A percentile compares a stretch with the other conserved stretches of the same genome.
Evolutionary conservation across 1,284 basidiomycete genomes (phyloP).

Genomic region (Ceratobasidium sp.): DNA sequence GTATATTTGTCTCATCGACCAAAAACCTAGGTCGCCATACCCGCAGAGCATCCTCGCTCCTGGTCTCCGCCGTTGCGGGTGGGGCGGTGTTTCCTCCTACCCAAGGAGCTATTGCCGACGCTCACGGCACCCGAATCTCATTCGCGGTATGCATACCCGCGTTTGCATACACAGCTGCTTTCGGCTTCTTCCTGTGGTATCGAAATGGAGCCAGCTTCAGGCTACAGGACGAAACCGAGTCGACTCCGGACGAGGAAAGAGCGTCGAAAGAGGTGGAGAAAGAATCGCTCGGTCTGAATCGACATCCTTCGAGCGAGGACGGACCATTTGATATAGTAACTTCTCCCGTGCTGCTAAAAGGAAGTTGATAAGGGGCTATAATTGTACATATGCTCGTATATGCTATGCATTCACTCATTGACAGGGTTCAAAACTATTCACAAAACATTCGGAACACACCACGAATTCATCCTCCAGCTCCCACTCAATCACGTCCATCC

Average conservation of each 20-base stretch:
- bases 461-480: too few relatives aligned
- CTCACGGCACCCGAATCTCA: slow-evolving; percentile 52
- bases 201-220: neutral
- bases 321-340: too few relatives aligned
- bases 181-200: neutral
- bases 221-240: neutral
- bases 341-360: too few relatives aligned
- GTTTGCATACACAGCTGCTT: slow-evolving; percentile 52
- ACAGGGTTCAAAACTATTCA: too few relatives aligned
- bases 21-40: slow-evolving; percentile 56
- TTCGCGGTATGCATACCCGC: slow-evolving; percentile 55
- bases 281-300: slow-evolving; percentile 5
- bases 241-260: neutral
- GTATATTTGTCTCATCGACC: slow-evolving; percentile 57
- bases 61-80: slow-evolving; percentile 57
- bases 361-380: too few relatives aligned
- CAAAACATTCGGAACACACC: too few relatives aligned
- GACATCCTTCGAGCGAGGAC: too few relatives aligned
- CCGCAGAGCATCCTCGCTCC: slow-evolving; percentile 55
- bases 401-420: too few relatives aligned
- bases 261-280: neutral
- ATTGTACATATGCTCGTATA: too few relatives aligned
- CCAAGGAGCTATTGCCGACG: slow-evolving; percentile 58
- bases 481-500: too few relatives aligned
- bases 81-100: slow-evolving; percentile 59